Base-by-base conservation (phyloP, 352 stramenopile species). In the Globisporangium nodosum region DNA sequence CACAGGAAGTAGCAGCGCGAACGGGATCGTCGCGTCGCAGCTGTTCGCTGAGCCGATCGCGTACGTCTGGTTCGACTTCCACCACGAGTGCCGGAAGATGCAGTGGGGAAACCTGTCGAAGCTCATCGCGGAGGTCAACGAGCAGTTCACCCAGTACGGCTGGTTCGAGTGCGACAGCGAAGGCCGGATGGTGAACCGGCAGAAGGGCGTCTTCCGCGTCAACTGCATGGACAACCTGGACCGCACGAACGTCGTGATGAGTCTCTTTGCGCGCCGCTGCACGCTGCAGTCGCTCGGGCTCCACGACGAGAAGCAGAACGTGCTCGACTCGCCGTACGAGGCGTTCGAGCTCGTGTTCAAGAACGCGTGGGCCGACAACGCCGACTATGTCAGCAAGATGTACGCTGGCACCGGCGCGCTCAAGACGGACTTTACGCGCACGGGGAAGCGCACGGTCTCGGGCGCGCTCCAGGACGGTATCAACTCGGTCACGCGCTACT, bases 221-320 rank as follows among this genome's bases (percentile, higher is more conserved):
- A 99, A 99, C 78, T 99, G 96, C 75, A 98, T 99, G 90, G 96
- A 99, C 81, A 98, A 96, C 70, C 73, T 99, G 12, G 96, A 99
- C 79, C 82, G 96, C 37, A 99, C 96, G 11, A 98, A 98, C 69
- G 96, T 99, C 37, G 94, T 98, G 46, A 97, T 98, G 77, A 97
- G 89, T 66, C 80, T 98, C 43, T 96, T 98, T 63, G 92, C 88
- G 45, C 77, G 91, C 42, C 78, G 85, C n/a, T 69, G 87, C 33
- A 70, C 96, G 48, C 86, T 96, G 49, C 73, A 74, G 54, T 78
- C 92, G 50, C 69, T 98, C 2, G 64, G 72, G 1, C 56, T 84
- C 33, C 63, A 69, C 48, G 62, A 69, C 24, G 52, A 71, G 18
- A 68, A 75, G 49, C 39, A 59, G 21, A 30, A 64, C 18, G 76